These are phyloP conservation scores for Trametopsis cervina DNA, from an alignment of 768 basidiomycete species.

Conservation along the genomic window DNA sequence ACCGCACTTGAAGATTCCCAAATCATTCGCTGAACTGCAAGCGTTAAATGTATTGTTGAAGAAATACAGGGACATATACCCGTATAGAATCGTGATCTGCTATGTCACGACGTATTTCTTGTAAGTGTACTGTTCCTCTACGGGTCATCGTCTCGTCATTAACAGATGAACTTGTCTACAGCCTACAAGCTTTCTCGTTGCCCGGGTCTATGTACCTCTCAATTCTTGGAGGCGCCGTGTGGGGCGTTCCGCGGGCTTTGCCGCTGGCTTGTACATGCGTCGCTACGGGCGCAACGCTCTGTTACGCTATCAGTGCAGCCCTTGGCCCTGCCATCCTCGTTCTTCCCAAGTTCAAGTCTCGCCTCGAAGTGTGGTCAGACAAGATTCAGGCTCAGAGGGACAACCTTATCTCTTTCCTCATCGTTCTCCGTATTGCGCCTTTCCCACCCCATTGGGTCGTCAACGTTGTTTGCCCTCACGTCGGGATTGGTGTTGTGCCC, in stretches of 20 bases:
- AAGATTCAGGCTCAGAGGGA: slow-evolving; percentile 75
- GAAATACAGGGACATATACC: slow-evolving; percentile 89
- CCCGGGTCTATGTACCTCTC: slow-evolving; percentile 98
- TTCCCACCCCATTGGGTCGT: slow-evolving; percentile 97
- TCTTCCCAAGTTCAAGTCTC: slow-evolving; percentile 76
- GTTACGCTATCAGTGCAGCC: slow-evolving; percentile 88
- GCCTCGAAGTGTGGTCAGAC: slow-evolving; percentile 74
- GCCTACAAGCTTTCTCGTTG: slow-evolving; percentile 92
- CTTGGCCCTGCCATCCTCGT: slow-evolving; percentile 89
- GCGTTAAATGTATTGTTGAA: slow-evolving; percentile 79
- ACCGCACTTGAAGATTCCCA: slow-evolving; percentile 72
- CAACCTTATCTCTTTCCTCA: slow-evolving; percentile 87
- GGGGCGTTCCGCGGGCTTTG: slow-evolving; percentile 82
- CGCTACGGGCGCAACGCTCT: slow-evolving; percentile 83
- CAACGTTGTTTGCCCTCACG: slow-evolving; percentile 87
- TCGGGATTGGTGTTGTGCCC: slow-evolving; percentile 76
- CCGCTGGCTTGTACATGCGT: slow-evolving; percentile 91
- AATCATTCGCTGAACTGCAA: slow-evolving; percentile 82
- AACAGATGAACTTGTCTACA: slow-evolving; percentile 30
- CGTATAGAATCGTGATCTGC: slow-evolving; percentile 77
- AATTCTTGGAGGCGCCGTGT: slow-evolving; percentile 93
- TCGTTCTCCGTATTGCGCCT: slow-evolving; percentile 91
- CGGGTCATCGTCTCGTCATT: slow-evolving; percentile 1
- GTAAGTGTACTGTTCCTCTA: slow-evolving; percentile 41
- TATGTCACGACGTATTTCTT: slow-evolving; percentile 90